A percentile compares a stretch with the other conserved stretches of the same genome.
phyloP scores from a whole-genome alignment of 768 basidiomycete species.

The Boletales sp. region DNA sequence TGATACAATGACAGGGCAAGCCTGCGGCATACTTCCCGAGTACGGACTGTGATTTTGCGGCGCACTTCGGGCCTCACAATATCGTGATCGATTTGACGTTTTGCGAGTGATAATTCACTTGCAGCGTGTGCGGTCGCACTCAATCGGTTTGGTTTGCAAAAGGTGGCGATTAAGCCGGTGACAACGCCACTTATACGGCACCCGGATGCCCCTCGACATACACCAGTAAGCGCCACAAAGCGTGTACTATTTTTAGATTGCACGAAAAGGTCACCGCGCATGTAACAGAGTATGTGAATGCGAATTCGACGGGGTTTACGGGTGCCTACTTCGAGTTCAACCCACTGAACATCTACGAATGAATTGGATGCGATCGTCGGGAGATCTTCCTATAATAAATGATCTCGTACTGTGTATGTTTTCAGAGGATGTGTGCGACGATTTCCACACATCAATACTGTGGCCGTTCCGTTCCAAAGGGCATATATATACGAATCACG shows the following conservation, averaged over 20 bases:
- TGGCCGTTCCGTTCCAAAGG: no score
- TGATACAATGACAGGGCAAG: slow-evolving; percentile 2
- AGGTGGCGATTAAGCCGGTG: slow-evolving; percentile 32
- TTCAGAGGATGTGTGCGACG: neutral
- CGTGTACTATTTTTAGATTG: neutral
- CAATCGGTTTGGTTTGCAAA: neutral
- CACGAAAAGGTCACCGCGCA: slow-evolving; percentile 31
- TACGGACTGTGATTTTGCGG: slow-evolving; percentile 10
- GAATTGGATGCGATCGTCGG: no score
- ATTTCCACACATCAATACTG: no score
- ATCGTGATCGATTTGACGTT: slow-evolving; percentile 18
- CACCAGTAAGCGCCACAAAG: slow-evolving; percentile 16
- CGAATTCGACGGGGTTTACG: slow-evolving; percentile 20
- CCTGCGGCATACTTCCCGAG: slow-evolving; percentile 15
- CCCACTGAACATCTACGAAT: slow-evolving; percentile 15
- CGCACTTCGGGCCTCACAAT: slow-evolving; percentile 17
- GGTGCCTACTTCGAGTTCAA: slow-evolving; percentile 25
- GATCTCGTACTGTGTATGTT: neutral
- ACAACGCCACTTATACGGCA: slow-evolving; percentile 4
- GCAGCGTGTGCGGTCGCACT: neutral
- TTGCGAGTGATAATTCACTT: slow-evolving; percentile 9
- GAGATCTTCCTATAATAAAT: no score
- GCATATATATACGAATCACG: neutral
- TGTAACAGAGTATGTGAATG: slow-evolving; percentile 44
- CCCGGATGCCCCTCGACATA: slow-evolving; percentile 26